phyloP scores from a whole-genome alignment of 163 green algal genomes.

The Scenedesmus sp. region DNA sequence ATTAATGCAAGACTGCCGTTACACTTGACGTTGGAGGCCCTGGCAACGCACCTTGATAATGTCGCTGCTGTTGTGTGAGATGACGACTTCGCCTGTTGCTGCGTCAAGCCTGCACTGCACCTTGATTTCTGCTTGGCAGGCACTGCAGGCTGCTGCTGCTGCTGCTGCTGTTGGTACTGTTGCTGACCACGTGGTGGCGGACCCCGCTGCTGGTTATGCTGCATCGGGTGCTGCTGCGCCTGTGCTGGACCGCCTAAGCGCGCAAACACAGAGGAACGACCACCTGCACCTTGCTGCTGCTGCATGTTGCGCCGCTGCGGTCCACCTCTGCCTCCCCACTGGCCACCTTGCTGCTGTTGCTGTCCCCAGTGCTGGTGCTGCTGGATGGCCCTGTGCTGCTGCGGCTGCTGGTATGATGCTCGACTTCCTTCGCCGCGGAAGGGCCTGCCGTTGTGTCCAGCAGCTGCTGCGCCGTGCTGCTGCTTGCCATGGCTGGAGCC shows the following conservation, averaged over 20 bases:
- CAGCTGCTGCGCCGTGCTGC: slow-evolving; percentile 16
- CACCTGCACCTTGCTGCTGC: background rate
- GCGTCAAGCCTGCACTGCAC: slow-evolving; percentile 35
- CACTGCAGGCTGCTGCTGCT: background rate
- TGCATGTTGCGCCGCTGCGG: background rate
- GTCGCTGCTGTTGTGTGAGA: slow-evolving; percentile 14
- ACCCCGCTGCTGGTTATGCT: slow-evolving; percentile 28
- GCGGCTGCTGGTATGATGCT: background rate
- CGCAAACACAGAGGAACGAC: background rate
- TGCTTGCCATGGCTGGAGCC: background rate
- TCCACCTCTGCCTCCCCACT: background rate
- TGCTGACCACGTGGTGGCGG: background rate
- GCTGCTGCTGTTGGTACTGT: background rate
- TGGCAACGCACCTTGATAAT: slow-evolving; percentile 27
- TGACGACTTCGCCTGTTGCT: slow-evolving; percentile 4
- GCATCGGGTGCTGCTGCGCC: background rate
- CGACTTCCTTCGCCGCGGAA: background rate
- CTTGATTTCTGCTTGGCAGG: background rate
- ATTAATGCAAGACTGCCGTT: too few species aligned
- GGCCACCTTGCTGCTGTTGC: background rate
- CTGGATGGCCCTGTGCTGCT: background rate
- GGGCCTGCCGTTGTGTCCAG: background rate
- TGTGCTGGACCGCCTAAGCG: background rate
- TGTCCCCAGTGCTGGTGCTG: slow-evolving; percentile 20
- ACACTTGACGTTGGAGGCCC: too few species aligned